Conservation (phyloP, 2,329 filamentous ascomycete genomes). For the Neocucurbitaria cava region DNA sequence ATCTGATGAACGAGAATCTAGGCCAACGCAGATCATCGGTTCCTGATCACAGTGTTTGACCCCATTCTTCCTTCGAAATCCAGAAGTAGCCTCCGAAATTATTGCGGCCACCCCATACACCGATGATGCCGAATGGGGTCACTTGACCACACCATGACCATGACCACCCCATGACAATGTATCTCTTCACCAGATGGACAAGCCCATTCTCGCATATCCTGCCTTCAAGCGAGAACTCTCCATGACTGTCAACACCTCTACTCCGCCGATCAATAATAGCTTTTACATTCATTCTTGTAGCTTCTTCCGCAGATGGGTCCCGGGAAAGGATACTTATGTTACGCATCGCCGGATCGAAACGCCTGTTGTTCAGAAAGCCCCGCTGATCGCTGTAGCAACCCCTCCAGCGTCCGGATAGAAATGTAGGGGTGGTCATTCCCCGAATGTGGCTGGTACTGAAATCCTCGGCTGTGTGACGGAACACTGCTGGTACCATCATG, state of each 20-base stretch:
- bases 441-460: constrained; percentile 25
- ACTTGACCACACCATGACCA: constrained; percentile 27
- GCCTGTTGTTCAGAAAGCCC: background rate
- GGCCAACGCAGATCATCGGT: no score
- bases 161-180: constrained; percentile 5
- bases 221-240: constrained; percentile 23
- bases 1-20: background rate
- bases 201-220: constrained; percentile 19
- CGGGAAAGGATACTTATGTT: constrained; percentile 16
- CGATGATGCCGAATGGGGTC: constrained; percentile 34
- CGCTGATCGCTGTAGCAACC: constrained; percentile 27
- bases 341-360: constrained; percentile 20
- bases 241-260: constrained; percentile 18
- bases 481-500: constrained; percentile 24
- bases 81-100: constrained; percentile 33
- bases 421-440: constrained; percentile 20
- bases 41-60: background rate
- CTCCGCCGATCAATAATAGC: constrained; percentile 14
- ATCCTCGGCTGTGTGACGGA: background rate
- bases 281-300: background rate
- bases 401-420: constrained; percentile 25
- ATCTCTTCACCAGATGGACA: constrained; percentile 22
- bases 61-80: constrained; percentile 38
- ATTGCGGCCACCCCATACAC: constrained; percentile 18
- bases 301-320: background rate